Evolutionary conservation across 768 basidiomycete genomes (phyloP), one percentile per base, ranked within the genome.

Genomic region (Tricholoma hemisulphureum): DNA sequence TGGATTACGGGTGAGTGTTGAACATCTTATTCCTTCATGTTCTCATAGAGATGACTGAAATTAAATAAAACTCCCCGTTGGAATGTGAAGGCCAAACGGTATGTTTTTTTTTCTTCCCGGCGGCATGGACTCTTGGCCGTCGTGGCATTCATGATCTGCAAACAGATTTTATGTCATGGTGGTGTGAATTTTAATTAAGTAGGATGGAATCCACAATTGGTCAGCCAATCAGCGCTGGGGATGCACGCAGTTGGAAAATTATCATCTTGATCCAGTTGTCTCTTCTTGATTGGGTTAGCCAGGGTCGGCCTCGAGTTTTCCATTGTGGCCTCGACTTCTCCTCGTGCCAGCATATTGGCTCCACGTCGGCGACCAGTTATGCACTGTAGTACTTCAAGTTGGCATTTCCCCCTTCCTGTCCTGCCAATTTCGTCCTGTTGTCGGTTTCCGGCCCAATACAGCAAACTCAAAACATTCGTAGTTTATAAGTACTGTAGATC

Each of bases 1-100:
- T 65, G 57, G 31, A 64, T 71, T 61, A 57, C 37, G 3, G 73
- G 69, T 68, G 46, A 65, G 65, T 41, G 8, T 32, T 16, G 11
- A 31, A 51, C n/a, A 6, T 55, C 14, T 35, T 34, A 48, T 18
- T n/a, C 45, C 20, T 49, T n/a, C n/a, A n/a, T n/a, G n/a, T n/a
- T 48, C 10, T 51, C 23, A 28, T 46, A 31, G 18, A 34, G 20
- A 41, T 43, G 29, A 3, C 24, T 26, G 24, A n/a, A n/a, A n/a
- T n/a, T n/a, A 34, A 34, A 34, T 11, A 45, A 20, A 13, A 1
- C 13, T 24, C 13, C 16, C 6, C 11, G 7, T 28, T n/a, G 24
- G 24, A 48, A 48, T 21, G 34, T 21, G 21, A 29, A 54, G 53
- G 53, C n/a, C 53, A 54, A 29, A 54, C 24, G n/a, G 53, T 54